Conservation (phyloP, 441 rosid species). For the Aquilaria agallochum region DNA sequence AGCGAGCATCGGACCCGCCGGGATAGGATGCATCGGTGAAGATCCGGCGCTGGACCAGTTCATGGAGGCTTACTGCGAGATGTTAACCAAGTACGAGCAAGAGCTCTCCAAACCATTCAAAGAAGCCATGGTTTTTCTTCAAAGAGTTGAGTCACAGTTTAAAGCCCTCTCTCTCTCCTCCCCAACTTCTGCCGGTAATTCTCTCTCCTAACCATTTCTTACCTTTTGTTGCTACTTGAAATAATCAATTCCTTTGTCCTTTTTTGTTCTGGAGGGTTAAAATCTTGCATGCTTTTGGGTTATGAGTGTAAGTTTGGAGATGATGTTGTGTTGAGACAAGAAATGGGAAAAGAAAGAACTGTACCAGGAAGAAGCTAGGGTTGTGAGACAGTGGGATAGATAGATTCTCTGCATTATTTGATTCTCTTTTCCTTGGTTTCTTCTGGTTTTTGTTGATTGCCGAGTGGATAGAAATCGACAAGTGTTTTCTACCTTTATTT, state of each 20-base stretch:
- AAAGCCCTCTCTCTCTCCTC: slow-evolving; percentile 69
- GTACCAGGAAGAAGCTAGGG: background rate
- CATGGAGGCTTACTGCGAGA: slow-evolving; percentile 99
- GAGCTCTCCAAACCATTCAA: slow-evolving; percentile 92
- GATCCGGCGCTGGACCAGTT: slow-evolving; percentile 98
- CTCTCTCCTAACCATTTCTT: background rate
- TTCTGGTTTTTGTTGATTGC: no score
- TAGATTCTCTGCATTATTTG: no score
- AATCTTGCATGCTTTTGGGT: slow-evolving; percentile 23
- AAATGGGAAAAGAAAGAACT: slow-evolving; percentile 1
- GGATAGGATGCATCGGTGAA: slow-evolving; percentile 58
- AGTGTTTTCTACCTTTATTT: background rate
- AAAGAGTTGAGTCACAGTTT: slow-evolving; percentile 82
- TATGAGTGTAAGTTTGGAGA: background rate
- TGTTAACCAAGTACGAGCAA: slow-evolving; percentile 93
- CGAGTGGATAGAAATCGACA: no score
- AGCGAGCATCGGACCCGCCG: slow-evolving; percentile 32
- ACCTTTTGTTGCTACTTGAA: slow-evolving; percentile 4
- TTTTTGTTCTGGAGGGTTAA: background rate
- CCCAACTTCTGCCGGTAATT: slow-evolving; percentile 49
- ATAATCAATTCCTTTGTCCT: background rate
- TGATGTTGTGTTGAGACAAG: background rate
- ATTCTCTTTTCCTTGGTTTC: no score
- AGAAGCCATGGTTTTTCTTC: slow-evolving; percentile 89
- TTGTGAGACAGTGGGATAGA: no score